Conservation (phyloP, 768 basidiomycete genomes). For the Chiua virens region DNA sequence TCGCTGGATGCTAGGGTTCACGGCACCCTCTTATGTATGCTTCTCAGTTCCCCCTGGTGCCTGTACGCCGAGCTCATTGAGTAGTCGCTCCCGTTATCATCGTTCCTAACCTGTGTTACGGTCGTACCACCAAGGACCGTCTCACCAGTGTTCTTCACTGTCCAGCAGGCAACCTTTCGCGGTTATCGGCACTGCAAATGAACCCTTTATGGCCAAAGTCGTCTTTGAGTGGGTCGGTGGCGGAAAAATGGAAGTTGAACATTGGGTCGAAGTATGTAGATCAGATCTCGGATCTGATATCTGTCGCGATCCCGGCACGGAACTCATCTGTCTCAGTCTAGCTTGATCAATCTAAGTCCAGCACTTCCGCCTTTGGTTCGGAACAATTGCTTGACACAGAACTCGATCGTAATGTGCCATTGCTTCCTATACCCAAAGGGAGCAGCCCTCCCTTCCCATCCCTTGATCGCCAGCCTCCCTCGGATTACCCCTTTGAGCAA, state of each 20-base stretch:
- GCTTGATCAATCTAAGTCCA: conserved; percentile 43
- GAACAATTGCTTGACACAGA: conserved; percentile 53
- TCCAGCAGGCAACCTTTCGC: conserved; percentile 41
- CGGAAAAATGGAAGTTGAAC: conserved; percentile 47
- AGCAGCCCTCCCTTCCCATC: conserved; percentile 24
- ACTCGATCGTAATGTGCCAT: conserved; percentile 41
- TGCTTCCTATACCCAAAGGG: conserved; percentile 33
- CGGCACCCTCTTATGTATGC: conserved; percentile 50
- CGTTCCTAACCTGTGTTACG: conserved; percentile 37
- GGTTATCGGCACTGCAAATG: conserved; percentile 40
- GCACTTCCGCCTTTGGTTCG: conserved; percentile 41
- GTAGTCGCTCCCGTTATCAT: conserved; percentile 30
- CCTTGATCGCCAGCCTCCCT: conserved; percentile 23
- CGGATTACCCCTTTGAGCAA: neutral
- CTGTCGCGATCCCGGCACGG: neutral
- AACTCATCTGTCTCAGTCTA: conserved; percentile 19
- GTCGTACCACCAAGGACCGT: conserved; percentile 38
- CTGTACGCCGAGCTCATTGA: neutral
- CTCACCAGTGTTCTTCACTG: conserved; percentile 30
- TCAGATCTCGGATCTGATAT: neutral
- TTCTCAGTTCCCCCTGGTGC: neutral
- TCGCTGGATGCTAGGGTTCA: conserved; percentile 46
- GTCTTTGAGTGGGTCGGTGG: conserved; percentile 41
- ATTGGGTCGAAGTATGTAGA: conserved; percentile 50
- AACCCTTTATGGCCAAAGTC: conserved; percentile 45